Base-by-base conservation (phyloP, 768 basidiomycete genomes). In the Pisolithus albus region DNA sequence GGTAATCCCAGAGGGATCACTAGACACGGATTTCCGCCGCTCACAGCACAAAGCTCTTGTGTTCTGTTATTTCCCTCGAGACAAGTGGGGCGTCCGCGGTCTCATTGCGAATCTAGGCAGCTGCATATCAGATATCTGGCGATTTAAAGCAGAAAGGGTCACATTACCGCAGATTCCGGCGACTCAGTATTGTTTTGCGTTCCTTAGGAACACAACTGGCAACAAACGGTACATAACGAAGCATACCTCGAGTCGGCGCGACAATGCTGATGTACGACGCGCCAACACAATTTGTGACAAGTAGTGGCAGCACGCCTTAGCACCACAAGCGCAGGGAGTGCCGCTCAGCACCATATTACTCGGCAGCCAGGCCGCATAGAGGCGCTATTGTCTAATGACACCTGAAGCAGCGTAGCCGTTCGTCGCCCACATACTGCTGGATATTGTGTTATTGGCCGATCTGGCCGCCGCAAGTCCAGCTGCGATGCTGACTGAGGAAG, bases 261-360 rank as follows among this genome's bases (percentile, higher is more conserved):
- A 90, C 88, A 57, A 86, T 79, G 64, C 89, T 79, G 42, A 84
- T 87, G 72, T 85, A 81, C 16, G 84, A 87, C 37, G 71, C 74
- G 49, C 84, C 83, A 61, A 64, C 66, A 48, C 72, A 70, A 30
- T 55, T 57, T 49, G 63, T 54, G 34, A 55, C 48, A 28, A 46
- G 11, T 4, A 34, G 13, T 34, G 11, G 34, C 34, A 11, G 61
- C 37, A 10, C 66, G 11, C 3, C 11, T 5, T 34, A 11, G 4
- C 13, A 15, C 34, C 13, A 15, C 34, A 34, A 34, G 34, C 13
- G 34, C 73, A 86, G n/a, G 73, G 67, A 45, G 82, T 30, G 30
- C 30, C 30, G 8, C 30, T 30, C 30, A 10, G 2, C 10, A 10
- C 30, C 8, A 10, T 30, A 7, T 30, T 9, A 30, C 30, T 30